Conservation (phyloP, 116 monocot genomes). For the Thalassia testudinum region DNA sequence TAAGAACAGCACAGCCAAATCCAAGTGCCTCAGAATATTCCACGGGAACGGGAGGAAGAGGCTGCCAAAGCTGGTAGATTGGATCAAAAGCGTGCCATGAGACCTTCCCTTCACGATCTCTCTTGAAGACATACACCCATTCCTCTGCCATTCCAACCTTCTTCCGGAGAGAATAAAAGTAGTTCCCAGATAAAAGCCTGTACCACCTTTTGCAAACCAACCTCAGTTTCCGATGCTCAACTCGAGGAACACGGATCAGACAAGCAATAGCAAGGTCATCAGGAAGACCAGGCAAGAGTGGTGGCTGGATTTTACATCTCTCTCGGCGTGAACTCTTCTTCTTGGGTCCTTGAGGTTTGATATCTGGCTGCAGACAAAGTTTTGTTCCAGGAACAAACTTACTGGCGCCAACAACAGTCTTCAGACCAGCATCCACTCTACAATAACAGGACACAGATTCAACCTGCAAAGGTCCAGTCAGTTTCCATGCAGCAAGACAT, state of each 20-base stretch:
- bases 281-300: constrained; percentile 26
- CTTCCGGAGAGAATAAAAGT: constrained; percentile 26
- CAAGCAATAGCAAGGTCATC: constrained; percentile 39
- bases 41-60: constrained; percentile 23
- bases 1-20: constrained; percentile 37
- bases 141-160: constrained; percentile 29
- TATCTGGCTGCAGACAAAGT: constrained; percentile 53
- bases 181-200: constrained; percentile 24
- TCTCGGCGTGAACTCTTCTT: constrained; percentile 18
- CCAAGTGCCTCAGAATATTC: constrained; percentile 39
- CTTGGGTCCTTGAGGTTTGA: constrained; percentile 15
- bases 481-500: no score
- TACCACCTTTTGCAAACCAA: constrained; percentile 31
- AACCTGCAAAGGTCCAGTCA: no score
- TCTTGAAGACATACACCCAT: constrained; percentile 36
- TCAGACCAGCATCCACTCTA: constrained; percentile 64
- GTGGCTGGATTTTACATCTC: constrained; percentile 11
- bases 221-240: constrained; percentile 26
- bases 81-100: constrained; percentile 39
- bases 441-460: constrained; percentile 91
- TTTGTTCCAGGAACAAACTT: constrained; percentile 86
- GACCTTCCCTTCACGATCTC: constrained; percentile 28
- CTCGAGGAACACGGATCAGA: constrained; percentile 26
- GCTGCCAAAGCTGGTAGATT: constrained; percentile 23
- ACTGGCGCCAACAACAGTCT: constrained; percentile 74